A percentile compares a stretch with the other conserved stretches of the same genome.
These are phyloP conservation scores for Kazachstania psychrophila DNA, from an alignment of 805 yeast species.

Conservation along the genomic window DNA sequence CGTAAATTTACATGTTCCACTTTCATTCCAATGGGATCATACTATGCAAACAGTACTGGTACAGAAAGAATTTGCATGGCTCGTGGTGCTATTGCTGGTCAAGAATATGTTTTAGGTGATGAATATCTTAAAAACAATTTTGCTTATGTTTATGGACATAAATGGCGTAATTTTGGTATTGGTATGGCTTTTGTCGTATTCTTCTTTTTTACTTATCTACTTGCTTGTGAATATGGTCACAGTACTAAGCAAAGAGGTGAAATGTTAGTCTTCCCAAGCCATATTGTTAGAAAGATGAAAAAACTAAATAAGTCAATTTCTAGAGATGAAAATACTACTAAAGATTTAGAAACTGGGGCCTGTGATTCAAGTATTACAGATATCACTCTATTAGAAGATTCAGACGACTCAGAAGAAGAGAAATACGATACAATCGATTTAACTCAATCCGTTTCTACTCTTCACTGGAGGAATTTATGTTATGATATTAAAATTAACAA, in stretches of 20 bases:
- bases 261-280: conserved; percentile 42
- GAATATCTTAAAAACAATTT: conserved; percentile 35
- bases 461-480: conserved; percentile 71
- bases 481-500: conserved; percentile 57
- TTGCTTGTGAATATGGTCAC: conserved; percentile 41
- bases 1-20: conserved; percentile 30
- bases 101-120: conserved; percentile 38
- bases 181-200: conserved; percentile 41
- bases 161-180: conserved; percentile 58
- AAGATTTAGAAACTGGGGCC: conserved; percentile 6
- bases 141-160: conserved; percentile 35
- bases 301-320: conserved; percentile 25
- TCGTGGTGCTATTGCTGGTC: conserved; percentile 45
- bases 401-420: conserved; percentile 8
- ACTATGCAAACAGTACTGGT: conserved; percentile 26
- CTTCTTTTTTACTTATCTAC: conserved; percentile 42
- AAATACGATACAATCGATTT: conserved; percentile 14
- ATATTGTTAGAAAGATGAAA: conserved; percentile 38
- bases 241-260: conserved; percentile 56
- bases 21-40: conserved; percentile 37
- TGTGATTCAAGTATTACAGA: conserved; percentile 12
- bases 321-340: background rate
- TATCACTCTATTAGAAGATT: conserved; percentile 18
- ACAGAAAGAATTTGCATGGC: conserved; percentile 37
- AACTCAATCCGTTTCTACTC: conserved; percentile 38